Base-by-base conservation (phyloP, 495 filamentous ascomycete genomes). In the Penicillium cataractarum region DNA sequence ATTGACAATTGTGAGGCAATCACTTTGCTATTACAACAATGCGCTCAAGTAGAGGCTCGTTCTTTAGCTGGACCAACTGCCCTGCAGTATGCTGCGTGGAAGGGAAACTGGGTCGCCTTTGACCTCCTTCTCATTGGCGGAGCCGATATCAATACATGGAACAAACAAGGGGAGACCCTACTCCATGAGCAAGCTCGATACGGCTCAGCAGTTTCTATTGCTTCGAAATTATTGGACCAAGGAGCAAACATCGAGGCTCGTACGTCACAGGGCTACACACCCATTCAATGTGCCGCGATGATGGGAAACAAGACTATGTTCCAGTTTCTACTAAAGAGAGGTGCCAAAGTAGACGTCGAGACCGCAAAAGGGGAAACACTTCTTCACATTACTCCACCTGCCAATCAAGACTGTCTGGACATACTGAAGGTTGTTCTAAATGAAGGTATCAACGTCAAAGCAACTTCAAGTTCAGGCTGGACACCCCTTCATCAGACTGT, bases 231-330 rank as follows among this genome's bases (percentile, higher is more conserved):
- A 0, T 56, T 78, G 0, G 67, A 68, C 0, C 42, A 69, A 15
- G 76, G 74, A 6, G 76, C 74, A 17, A 73, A 78, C n/a, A 62
- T 76, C 0, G 76, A 78, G 54, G 73, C 69, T 2, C 35, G 71
- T 3, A 76, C 49, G 0, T 72, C 71, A 0, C 68, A 76, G 39
- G 70, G 73, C 5, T 67, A 70, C 26, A 76, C 73, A 1, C 64
- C 77, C 0, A 55, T 81, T 0, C 76, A 81, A 29, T 73, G 56
- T 40, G 76, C 78, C 5, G 77, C 75, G 1, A 31, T 64, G 17
- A 27, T 13, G 5, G 76, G 72, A 3, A 78, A 75, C 52, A 70
- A 63, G 35, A 9, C 42, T 0, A 75, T 75, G 63, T 71, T 78
- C 49, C 22, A 57, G 0, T 65, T 73, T 13, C 65, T 78, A 0